Evolutionary conservation across 768 basidiomycete genomes (phyloP).

Genomic region (Leccinum subgranulosum): DNA sequence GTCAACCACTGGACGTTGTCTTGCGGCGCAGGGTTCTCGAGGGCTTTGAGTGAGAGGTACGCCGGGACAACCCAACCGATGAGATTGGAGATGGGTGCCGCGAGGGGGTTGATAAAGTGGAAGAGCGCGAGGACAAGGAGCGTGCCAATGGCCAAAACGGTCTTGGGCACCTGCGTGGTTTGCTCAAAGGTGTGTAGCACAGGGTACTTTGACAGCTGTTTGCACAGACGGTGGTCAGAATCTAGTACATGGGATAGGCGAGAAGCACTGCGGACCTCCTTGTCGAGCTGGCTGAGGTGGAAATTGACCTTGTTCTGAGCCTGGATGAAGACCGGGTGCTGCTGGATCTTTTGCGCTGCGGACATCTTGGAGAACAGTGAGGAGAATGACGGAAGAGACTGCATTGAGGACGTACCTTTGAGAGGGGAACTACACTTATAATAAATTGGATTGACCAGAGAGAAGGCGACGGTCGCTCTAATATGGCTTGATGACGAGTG

Average conservation of each 20-base stretch:
- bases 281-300: slow-evolving; percentile 90
- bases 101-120: slow-evolving; percentile 88
- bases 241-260: neutral
- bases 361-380: slow-evolving; percentile 52
- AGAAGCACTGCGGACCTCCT: slow-evolving; percentile 65
- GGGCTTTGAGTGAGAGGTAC: slow-evolving; percentile 91
- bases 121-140: slow-evolving; percentile 64
- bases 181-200: slow-evolving; percentile 81
- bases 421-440: neutral
- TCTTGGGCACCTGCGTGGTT: slow-evolving; percentile 90
- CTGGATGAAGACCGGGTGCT: slow-evolving; percentile 84
- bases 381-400: neutral
- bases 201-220: slow-evolving; percentile 81
- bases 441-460: slow-evolving; percentile 3
- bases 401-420: slow-evolving; percentile 8
- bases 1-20: slow-evolving; percentile 97
- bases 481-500: slow-evolving; percentile 56
- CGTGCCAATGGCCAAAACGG: slow-evolving; percentile 78
- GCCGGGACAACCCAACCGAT: slow-evolving; percentile 95
- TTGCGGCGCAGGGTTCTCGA: slow-evolving; percentile 78
- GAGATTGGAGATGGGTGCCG: slow-evolving; percentile 88
- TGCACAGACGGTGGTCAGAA: neutral
- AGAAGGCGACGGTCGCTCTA: slow-evolving; percentile 28
- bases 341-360: slow-evolving; percentile 76
- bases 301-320: slow-evolving; percentile 78